phyloP scores from a whole-genome alignment of 352 stramenopile genomes.

The Phytophthora sansomeana region DNA sequence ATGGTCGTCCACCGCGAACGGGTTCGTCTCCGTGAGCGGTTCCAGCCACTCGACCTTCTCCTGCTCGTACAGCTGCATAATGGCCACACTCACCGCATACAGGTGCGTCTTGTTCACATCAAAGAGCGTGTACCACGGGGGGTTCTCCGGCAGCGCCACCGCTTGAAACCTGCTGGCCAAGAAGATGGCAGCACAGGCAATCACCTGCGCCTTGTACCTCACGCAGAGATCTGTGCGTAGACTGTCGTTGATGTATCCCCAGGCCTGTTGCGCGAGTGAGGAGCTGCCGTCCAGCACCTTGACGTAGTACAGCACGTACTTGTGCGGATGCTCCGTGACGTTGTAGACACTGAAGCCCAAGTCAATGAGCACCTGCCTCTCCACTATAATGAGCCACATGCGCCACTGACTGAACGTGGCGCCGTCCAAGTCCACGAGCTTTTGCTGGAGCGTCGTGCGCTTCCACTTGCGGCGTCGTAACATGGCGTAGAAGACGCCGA shows the following conservation, averaged over 20 bases:
- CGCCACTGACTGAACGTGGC: constrained; percentile 75
- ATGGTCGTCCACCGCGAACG: constrained; percentile 67
- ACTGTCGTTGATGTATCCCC: constrained; percentile 93
- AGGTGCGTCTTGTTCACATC: constrained; percentile 66
- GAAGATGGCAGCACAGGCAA: constrained; percentile 92
- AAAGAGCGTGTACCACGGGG: constrained; percentile 75
- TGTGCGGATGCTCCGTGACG: constrained; percentile 93
- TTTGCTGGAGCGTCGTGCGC: constrained; percentile 50
- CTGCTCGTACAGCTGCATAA: constrained; percentile 69
- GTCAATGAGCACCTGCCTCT: constrained; percentile 92
- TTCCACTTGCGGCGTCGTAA: constrained; percentile 73
- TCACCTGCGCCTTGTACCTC: constrained; percentile 79
- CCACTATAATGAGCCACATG: constrained; percentile 89
- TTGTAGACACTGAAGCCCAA: constrained; percentile 94
- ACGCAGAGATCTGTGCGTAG: constrained; percentile 88
- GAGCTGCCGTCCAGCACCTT: constrained; percentile 84
- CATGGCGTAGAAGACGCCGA: constrained; percentile 92
- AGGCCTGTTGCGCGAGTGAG: constrained; percentile 82
- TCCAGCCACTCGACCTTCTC: constrained; percentile 75
- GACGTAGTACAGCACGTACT: constrained; percentile 95
- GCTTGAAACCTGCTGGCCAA: constrained; percentile 74
- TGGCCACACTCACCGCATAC: constrained; percentile 54
- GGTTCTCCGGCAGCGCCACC: constrained; percentile 61
- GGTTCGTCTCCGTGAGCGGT: constrained; percentile 72
- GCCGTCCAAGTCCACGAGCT: constrained; percentile 77